A percentile compares a stretch with the other conserved stretches of the same genome.
Conservation (phyloP, 2,329 filamentous ascomycete species). For the Cladophialophora carrionii region DNA sequence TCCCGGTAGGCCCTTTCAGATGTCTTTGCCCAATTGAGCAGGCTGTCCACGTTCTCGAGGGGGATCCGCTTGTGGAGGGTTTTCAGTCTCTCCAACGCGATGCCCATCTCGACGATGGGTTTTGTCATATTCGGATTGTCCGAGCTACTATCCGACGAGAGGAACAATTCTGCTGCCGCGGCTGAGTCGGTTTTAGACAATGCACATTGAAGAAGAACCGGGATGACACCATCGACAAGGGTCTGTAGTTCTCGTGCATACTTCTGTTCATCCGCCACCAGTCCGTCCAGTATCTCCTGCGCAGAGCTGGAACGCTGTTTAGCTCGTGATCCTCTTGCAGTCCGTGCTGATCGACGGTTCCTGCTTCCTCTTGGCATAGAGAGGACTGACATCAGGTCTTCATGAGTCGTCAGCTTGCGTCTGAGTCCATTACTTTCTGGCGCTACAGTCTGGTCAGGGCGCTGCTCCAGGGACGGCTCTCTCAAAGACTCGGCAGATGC, state of each 20-base stretch:
- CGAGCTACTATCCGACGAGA: constrained; percentile 56
- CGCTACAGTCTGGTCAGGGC: constrained; percentile 40
- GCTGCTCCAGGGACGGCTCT: constrained; percentile 39
- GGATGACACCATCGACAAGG: constrained; percentile 90
- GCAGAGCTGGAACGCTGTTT: constrained; percentile 61
- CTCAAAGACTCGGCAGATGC: constrained; percentile 59
- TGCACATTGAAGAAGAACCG: constrained; percentile 83
- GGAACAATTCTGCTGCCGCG: constrained; percentile 69
- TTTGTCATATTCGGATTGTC: constrained; percentile 71
- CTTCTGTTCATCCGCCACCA: constrained; percentile 79
- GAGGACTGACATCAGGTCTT: constrained; percentile 89
- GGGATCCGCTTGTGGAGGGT: constrained; percentile 80
- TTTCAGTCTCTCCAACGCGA: constrained; percentile 82
- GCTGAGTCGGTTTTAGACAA: constrained; percentile 70
- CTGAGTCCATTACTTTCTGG: constrained; percentile 59
- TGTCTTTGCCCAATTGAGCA: constrained; percentile 80
- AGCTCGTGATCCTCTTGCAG: constrained; percentile 70
- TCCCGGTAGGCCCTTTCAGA: constrained; percentile 78
- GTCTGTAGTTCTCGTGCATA: constrained; percentile 92
- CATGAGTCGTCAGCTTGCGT: constrained; percentile 83
- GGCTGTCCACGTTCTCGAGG: constrained; percentile 67
- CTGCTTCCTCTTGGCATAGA: constrained; percentile 66
- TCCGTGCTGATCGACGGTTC: constrained; percentile 75
- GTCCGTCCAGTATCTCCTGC: constrained; percentile 77
- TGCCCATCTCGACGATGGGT: constrained; percentile 91